Evolutionary conservation across 352 stramenopile species (phyloP).

Genomic region (Phytopythium delawarense): DNA sequence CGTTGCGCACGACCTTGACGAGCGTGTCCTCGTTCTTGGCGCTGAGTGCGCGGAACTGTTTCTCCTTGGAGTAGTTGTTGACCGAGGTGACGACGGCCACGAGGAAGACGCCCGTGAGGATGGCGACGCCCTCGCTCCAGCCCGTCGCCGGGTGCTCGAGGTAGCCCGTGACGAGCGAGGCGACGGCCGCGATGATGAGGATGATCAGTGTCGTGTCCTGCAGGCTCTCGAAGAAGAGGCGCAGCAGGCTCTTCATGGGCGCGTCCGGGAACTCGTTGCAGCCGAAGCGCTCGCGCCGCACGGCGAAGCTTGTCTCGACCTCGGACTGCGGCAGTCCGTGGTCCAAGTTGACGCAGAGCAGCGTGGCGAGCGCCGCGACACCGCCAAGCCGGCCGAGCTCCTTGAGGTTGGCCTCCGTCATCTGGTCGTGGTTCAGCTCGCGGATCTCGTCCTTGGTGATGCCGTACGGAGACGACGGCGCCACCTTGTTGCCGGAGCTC

Average conservation of each 20-base stretch:
- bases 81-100: constrained; percentile 93
- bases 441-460: constrained; percentile 69
- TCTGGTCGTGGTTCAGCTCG: constrained; percentile 72
- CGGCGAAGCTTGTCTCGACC: constrained; percentile 46
- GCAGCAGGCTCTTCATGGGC: constrained; percentile 74
- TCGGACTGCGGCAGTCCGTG: constrained; percentile 59
- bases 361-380: constrained; percentile 37
- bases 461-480: constrained; percentile 61
- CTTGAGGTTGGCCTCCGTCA: constrained; percentile 68
- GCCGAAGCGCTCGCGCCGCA: constrained; percentile 55
- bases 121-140: constrained; percentile 95
- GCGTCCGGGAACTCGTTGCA: constrained; percentile 66
- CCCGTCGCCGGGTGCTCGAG: constrained; percentile 73
- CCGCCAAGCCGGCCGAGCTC: constrained; percentile 62
- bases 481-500: constrained; percentile 52
- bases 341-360: constrained; percentile 70
- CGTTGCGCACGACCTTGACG: constrained; percentile 74
- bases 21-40: constrained; percentile 87
- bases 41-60: constrained; percentile 85
- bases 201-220: constrained; percentile 91
- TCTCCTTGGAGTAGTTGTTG: constrained; percentile 96
- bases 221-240: constrained; percentile 84
- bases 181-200: constrained; percentile 80
- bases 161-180: constrained; percentile 79
- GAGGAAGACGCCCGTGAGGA: constrained; percentile 91